Evolutionary conservation across 2,329 filamentous ascomycete genomes (phyloP).

Genomic region (Claviceps capensis): DNA sequence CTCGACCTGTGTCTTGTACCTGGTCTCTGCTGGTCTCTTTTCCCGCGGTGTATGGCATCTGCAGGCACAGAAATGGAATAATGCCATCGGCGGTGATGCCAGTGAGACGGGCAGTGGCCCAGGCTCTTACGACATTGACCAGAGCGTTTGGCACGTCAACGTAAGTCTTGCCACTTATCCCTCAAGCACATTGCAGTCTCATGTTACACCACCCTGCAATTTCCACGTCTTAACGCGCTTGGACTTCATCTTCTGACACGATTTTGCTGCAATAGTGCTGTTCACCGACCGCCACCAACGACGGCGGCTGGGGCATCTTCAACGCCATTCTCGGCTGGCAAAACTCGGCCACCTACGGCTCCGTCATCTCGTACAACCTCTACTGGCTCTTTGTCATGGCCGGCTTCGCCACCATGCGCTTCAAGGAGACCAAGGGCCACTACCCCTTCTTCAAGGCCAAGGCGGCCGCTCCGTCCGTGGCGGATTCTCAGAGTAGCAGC

Average conservation of each 20-base stretch:
- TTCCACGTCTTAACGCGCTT: too few relatives aligned
- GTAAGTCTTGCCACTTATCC: conserved; percentile 27
- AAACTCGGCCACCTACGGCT: conserved; percentile 79
- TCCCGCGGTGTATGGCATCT: conserved; percentile 65
- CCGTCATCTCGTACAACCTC: conserved; percentile 73
- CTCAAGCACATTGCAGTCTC: too few relatives aligned
- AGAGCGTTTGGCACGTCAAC: conserved; percentile 74
- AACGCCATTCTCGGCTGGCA: conserved; percentile 78
- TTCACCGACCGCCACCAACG: conserved; percentile 56
- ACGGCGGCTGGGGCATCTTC: conserved; percentile 76
- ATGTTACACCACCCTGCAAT: too few relatives aligned
- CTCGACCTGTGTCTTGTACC: conserved; percentile 72
- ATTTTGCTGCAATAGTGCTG: conserved; percentile 45
- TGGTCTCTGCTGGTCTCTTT: conserved; percentile 72
- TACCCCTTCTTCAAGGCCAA: conserved; percentile 31
- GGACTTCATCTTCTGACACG: too few relatives aligned
- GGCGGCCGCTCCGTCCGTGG: conserved; percentile 8
- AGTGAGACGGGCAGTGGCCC: conserved; percentile 41
- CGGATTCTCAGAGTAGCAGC: conserved; percentile 11
- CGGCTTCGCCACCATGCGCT: conserved; percentile 51
- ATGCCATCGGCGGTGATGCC: conserved; percentile 44
- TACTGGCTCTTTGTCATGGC: conserved; percentile 75
- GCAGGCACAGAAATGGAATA: conserved; percentile 56
- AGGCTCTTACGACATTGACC: conserved; percentile 65
- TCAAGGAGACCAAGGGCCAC: conserved; percentile 44